A percentile compares a stretch with the other conserved stretches of the same genome.
phyloP scores from a whole-genome alignment of 305 asterid genomes.

The Withania somnifera region DNA sequence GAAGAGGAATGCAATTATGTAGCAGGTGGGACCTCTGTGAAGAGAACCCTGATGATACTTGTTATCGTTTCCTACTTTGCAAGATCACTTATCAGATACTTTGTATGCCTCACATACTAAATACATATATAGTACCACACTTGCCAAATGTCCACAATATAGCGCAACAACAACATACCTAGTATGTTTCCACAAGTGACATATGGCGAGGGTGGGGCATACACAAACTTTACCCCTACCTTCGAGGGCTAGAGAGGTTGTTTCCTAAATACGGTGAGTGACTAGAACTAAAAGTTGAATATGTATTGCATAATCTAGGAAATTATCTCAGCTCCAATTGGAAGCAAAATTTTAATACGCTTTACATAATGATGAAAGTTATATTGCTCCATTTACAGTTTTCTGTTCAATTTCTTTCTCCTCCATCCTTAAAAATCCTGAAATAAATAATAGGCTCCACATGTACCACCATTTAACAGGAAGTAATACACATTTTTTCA shows the following conservation, averaged over 20 bases:
- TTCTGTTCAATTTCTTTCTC: neutral
- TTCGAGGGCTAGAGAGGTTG: neutral
- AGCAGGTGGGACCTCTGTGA: neutral
- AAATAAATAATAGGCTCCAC: neutral
- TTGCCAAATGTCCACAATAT: neutral
- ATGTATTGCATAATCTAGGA: neutral
- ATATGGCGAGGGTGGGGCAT: neutral
- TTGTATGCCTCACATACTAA: neutral
- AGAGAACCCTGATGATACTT: neutral
- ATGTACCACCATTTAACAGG: neutral
- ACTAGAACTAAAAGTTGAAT: neutral
- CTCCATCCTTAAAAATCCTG: neutral
- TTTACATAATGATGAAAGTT: neutral
- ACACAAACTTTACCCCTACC: neutral
- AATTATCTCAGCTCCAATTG: neutral
- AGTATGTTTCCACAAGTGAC: neutral
- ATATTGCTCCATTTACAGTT: neutral
- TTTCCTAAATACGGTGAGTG: neutral
- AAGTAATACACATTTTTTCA: neutral
- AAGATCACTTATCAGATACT: neutral
- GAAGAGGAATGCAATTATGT: neutral
- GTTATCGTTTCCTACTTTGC: neutral
- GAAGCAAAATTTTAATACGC: neutral
- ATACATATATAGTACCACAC: neutral
- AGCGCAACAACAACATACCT: neutral